Evolutionary conservation across 148 eudicot genomes (phyloP).

Genomic region (Amaranthus hypochondriacus): DNA sequence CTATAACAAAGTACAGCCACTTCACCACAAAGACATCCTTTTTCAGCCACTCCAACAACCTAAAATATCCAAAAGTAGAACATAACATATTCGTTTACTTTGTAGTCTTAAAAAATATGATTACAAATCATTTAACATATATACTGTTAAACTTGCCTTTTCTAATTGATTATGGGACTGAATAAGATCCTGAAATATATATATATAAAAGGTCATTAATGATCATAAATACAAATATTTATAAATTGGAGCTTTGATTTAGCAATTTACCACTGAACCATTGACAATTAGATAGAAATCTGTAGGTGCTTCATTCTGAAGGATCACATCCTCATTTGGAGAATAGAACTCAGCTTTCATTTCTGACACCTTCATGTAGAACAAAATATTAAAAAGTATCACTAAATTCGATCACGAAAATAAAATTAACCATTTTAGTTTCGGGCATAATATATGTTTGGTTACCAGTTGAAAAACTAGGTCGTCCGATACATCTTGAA

Average conservation of each 20-base stretch:
- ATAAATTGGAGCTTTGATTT: not conserved
- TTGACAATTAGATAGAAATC: slow-evolving; percentile 78
- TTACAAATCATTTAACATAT: not conserved
- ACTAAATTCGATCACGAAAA: not conserved
- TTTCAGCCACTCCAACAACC: slow-evolving; percentile 58
- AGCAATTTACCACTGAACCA: slow-evolving; percentile 56
- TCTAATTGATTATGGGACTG: slow-evolving; percentile 45
- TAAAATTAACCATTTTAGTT: not conserved
- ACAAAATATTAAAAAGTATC: not conserved
- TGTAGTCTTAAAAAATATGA: not conserved
- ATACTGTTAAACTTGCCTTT: slow-evolving; percentile 45
- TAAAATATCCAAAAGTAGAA: slow-evolving; percentile 12
- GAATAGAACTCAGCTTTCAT: slow-evolving; percentile 89
- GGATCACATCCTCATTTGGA: slow-evolving; percentile 59
- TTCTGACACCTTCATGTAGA: slow-evolving; percentile 61
- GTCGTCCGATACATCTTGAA: slow-evolving; percentile 71
- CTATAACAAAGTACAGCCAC: slow-evolving; percentile 87
- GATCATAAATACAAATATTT: not conserved
- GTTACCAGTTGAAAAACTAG: slow-evolving; percentile 86
- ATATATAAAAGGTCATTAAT: slow-evolving; percentile 14
- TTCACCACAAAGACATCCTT: slow-evolving; percentile 83
- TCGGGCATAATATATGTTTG: not conserved
- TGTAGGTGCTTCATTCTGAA: slow-evolving; percentile 79
- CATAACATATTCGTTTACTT: not conserved
- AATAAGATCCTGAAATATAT: slow-evolving; percentile 46